Evolutionary conservation across 139 green algal genomes (phyloP), one percentile per base, ranked within the genome.

Genomic region (Coelastrella sp.): DNA sequence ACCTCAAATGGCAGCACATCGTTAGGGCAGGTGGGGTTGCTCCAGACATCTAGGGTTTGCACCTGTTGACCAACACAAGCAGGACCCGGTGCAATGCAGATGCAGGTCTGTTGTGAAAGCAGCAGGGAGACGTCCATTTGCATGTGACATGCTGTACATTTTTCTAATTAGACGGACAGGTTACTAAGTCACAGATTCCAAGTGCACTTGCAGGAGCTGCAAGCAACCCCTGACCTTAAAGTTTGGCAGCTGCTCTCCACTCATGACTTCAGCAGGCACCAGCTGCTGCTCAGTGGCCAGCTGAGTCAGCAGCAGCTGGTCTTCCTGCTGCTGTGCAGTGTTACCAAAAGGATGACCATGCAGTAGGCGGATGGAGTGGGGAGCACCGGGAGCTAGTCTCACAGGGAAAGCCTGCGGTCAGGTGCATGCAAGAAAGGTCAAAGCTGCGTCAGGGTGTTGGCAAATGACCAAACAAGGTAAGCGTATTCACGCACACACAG

Each of bases 41-140:
- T 93, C 94, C 95, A 97, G 2, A 85, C 81, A 83, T 97, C 95
- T 59, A 95, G 56, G 0, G 90, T 87, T 17, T 87, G 85, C 23
- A 96, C 92, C 54, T 92, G 89, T 22, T 94, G 80, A 73, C 10
- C 71, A 89, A 57, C 16, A 75, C 59, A 22, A 3, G 23, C 5
- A 68, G 32, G 32, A 78, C 16, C 47, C 6, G 4, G 10, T 66
- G 7, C 10, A 19, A 6, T 23, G 5, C 7, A 10, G 7, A 10
- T 22, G 22, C n/a, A 73, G 3, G 16, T 13, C 23, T 82, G 22
- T 13, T 82, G n/a, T 60, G 76, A 64, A 82, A 7, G 11, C 11
- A 54, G 19, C 73, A 80, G 20, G 73, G n/a, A 13, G 11, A 19
- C 10, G 10, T 19, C 61, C 61, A 19, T 71, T 71, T 71, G 61